Conservation (phyloP, 148 eudicot genomes). For the Rheum nobile region DNA sequence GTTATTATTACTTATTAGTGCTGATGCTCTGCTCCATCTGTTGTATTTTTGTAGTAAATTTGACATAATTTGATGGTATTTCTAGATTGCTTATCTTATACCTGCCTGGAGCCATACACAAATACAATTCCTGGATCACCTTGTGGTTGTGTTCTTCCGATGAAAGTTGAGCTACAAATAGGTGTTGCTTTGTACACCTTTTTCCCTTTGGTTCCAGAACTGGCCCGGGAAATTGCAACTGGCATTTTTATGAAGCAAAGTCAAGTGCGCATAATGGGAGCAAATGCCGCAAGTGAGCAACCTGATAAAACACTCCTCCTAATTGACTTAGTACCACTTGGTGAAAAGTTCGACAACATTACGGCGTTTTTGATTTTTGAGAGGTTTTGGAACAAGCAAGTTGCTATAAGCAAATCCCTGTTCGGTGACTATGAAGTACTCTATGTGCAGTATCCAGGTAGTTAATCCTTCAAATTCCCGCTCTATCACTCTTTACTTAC, state of each 20-base stretch:
- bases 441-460: conserved; percentile 79
- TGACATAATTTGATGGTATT: conserved; percentile 4
- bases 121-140: conserved; percentile 68
- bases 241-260: conserved; percentile 56
- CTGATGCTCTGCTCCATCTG: conserved; percentile 4
- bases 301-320: conserved; percentile 66
- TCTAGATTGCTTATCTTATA: conserved; percentile 57
- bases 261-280: conserved; percentile 93
- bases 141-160: conserved; percentile 73
- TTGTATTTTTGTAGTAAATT: conserved; percentile 5
- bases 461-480: not conserved
- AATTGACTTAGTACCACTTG: conserved; percentile 68
- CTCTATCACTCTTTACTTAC: not conserved
- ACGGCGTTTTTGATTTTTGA: conserved; percentile 44
- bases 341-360: conserved; percentile 48
- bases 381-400: conserved; percentile 70
- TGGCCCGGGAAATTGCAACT: conserved; percentile 56
- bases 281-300: conserved; percentile 51
- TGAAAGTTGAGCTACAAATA: conserved; percentile 76
- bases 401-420: conserved; percentile 33
- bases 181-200: conserved; percentile 56
- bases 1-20: not conserved
- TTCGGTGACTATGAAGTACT: conserved; percentile 73
- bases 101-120: conserved; percentile 66
- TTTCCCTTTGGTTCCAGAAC: conserved; percentile 75